These are phyloP conservation scores for Aspergillus vadensis DNA, from an alignment of 2,329 filamentous ascomycete genomes.

Conservation along the genomic window DNA sequence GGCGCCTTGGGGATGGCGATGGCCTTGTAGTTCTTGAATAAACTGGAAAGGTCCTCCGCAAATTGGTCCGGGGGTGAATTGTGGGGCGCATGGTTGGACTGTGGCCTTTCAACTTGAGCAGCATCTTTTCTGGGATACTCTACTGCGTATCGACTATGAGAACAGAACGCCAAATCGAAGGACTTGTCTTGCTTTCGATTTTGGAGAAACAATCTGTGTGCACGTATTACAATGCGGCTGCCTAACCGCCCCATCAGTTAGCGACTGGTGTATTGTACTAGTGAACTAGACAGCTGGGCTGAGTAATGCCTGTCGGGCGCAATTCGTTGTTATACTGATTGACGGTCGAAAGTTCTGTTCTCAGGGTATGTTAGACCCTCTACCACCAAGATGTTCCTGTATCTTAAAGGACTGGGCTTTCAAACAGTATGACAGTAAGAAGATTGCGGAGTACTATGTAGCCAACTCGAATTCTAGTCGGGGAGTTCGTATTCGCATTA, in stretches of 20 bases:
- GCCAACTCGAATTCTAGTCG: neutral
- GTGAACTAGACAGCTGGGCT: neutral
- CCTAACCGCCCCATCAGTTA: neutral
- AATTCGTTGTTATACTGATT: neutral
- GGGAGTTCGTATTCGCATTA: too few relatives aligned
- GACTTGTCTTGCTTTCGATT: neutral
- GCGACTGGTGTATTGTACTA: neutral
- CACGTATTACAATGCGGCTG: constrained; percentile 1
- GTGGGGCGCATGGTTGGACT: neutral
- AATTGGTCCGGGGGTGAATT: neutral
- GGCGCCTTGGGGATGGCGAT: neutral
- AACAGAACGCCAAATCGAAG: neutral
- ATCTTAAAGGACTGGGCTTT: too few relatives aligned
- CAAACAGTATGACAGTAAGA: too few relatives aligned
- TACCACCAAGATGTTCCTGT: too few relatives aligned
- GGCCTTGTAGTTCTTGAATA: neutral
- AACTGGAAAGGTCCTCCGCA: neutral
- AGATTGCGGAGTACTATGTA: neutral
- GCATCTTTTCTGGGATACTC: neutral
- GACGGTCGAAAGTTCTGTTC: neutral
- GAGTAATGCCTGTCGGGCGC: neutral
- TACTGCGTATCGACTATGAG: neutral
- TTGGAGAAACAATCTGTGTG: neutral
- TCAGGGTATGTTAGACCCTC: neutral
- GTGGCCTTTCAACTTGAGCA: neutral